Evolutionary conservation across 108 stramenopile species (phyloP).

Genomic region (Pseudonitzschia delicatissima): DNA sequence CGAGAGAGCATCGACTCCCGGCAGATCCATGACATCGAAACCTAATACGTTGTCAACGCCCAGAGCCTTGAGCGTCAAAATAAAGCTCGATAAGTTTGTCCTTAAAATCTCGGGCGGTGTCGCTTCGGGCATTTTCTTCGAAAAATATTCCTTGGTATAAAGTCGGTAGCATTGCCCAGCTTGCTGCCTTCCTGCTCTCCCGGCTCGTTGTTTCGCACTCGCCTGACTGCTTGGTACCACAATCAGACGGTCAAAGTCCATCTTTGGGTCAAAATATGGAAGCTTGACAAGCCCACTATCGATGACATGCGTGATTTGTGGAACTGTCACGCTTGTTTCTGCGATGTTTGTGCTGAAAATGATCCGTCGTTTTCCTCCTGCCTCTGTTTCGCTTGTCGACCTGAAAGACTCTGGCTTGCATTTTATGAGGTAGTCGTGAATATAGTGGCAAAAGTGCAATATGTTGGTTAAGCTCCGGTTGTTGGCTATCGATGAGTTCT

Average conservation of each 20-base stretch:
- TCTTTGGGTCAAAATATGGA: constrained; percentile 84
- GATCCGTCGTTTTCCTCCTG: constrained; percentile 45
- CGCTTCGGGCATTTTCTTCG: constrained; percentile 32
- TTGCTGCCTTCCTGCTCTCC: constrained; percentile 87
- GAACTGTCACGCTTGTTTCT: constrained; percentile 93
- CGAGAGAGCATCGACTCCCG: constrained; percentile 69
- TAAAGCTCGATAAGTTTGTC: constrained; percentile 76
- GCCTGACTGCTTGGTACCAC: constrained; percentile 79
- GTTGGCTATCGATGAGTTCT: constrained; percentile 39
- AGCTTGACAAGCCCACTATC: constrained; percentile 96
- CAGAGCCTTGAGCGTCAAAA: constrained; percentile 94
- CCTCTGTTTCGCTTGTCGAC: constrained; percentile 21
- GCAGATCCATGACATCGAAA: constrained; percentile 92
- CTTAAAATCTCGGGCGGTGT: constrained; percentile 67
- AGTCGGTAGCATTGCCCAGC: constrained; percentile 94
- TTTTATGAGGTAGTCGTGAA: constrained; percentile 74
- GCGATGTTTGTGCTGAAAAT: constrained; percentile 92
- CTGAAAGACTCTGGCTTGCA: constrained; percentile 74
- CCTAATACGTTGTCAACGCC: constrained; percentile 91
- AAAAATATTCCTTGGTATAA: constrained; percentile 79
- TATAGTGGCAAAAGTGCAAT: constrained; percentile 85
- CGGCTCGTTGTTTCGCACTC: constrained; percentile 89
- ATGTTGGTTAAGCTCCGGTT: constrained; percentile 8
- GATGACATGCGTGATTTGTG: constrained; percentile 86
- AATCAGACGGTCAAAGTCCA: constrained; percentile 75